These are phyloP conservation scores for Euryodendron excelsum DNA, from an alignment of 148 eudicot genomes.

Conservation along the genomic window DNA sequence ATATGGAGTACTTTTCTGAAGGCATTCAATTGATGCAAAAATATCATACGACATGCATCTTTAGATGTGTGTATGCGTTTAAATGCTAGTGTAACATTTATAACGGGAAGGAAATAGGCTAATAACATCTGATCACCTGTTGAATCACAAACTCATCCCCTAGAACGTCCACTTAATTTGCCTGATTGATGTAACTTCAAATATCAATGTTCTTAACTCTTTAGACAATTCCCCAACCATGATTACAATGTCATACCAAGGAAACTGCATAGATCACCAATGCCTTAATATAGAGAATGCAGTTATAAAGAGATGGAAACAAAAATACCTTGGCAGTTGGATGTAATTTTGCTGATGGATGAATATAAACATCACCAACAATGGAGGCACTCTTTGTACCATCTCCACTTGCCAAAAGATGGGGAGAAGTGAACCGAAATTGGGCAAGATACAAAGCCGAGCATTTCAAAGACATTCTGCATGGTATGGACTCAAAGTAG, in stretches of 20 bases:
- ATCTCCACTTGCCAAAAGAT: conserved; percentile 63
- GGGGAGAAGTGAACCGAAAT: conserved; percentile 49
- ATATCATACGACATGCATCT: not conserved
- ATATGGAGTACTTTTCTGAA: not conserved
- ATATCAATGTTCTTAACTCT: not conserved
- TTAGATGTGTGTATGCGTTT: not conserved
- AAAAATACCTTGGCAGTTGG: conserved; percentile 55
- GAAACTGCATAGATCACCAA: not conserved
- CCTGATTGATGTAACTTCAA: not conserved
- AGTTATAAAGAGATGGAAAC: not conserved
- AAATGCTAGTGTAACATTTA: not conserved
- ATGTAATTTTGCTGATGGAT: conserved; percentile 69
- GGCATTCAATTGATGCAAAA: not conserved
- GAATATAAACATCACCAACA: conserved; percentile 59
- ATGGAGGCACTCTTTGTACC: conserved; percentile 55
- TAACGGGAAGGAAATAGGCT: not conserved
- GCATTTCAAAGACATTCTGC: conserved; percentile 70
- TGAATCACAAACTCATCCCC: conserved; percentile 1
- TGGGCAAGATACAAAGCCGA: conserved; percentile 62
- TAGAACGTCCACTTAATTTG: not conserved
- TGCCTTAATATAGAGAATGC: not conserved
- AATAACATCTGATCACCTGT: not conserved
- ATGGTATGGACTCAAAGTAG: conserved; percentile 4
- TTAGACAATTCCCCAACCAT: not conserved
- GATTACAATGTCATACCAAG: not conserved